Evolutionary conservation across 129 eudicot genomes (phyloP), one percentile per base, ranked within the genome.

Genomic region (Artemisia annua): DNA sequence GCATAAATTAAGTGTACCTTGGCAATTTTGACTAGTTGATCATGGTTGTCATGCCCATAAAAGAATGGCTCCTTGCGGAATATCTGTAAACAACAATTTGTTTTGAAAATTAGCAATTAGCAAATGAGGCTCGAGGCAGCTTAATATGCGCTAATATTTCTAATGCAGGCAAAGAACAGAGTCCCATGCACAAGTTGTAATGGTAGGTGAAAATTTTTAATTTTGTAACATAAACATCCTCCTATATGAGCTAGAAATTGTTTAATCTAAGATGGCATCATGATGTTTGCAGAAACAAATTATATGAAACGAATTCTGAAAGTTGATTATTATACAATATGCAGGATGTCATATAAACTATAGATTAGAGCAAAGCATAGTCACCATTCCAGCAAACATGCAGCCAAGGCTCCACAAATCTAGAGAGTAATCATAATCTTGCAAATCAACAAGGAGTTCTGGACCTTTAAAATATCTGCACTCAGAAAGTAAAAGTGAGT

Each of bases 321-420:
- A 30, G 11, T 4, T 32, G 16, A 56, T 30, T 35, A 3, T 26
- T 26, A 19, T 63, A 5, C 20, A 43, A 39, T 12, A 61, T 75
- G 35, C 13, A 63, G 54, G 22, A 12, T 0, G 5, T 8, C 10
- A 66, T 70, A 56, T 22, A 71, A 11, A 28, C 7, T 11, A 44
- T 16, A 64, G 48, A 11, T n/a, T 32, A 19, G 32, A 57, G 20
- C 18, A 49, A 48, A 64, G 46, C 62, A 53, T 44, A 44, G 75
- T 78, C 69, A 91, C 97, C 97, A 91, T 91, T 77, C 97, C 97
- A 52, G 95, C 97, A 74, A 91, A 87, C 97, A 91, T 91, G 62
- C 95, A 87, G 49, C 97, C 97, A 35, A 91, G 97, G 77, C 97
- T 91, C 97, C 97, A 91, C 74, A 91, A 65, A 70, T 91, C 97